Base-by-base conservation (phyloP, 192 early-diverging fungal species). In the Coemansia sp. region DNA sequence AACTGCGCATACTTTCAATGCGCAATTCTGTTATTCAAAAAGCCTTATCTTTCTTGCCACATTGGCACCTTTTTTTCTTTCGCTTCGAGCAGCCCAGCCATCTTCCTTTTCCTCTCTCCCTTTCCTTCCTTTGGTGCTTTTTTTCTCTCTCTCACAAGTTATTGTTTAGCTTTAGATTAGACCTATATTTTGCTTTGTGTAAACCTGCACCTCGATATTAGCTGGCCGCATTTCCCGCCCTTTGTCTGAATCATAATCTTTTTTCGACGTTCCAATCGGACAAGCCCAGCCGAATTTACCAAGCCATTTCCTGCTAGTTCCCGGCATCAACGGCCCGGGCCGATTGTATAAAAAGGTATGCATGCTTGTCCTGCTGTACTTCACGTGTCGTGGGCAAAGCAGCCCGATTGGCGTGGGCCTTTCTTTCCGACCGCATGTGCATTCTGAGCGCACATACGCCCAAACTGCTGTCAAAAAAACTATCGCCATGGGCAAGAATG, bases 241-340 rank as follows among this genome's bases (percentile, higher is more conserved):
- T 14, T 20, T 39, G 38, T 39, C 19, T 39, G n/a, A 17, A 17
- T n/a, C n/a, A n/a, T n/a, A n/a, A n/a, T n/a, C n/a, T n/a, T n/a
- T n/a, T n/a, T n/a, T n/a, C n/a, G n/a, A n/a, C n/a, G n/a, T n/a
- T n/a, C n/a, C n/a, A n/a, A n/a, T n/a, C n/a, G n/a, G n/a, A n/a
- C n/a, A n/a, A n/a, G n/a, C n/a, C n/a, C n/a, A n/a, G n/a, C n/a
- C n/a, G n/a, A n/a, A n/a, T n/a, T n/a, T 10, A 29, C 45, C 29
- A 47, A 47, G 45, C 45, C 45, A 47, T 47, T 39, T 39, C 14
- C n/a, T n/a, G n/a, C n/a, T n/a, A n/a, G n/a, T n/a, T n/a, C n/a
- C n/a, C n/a, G n/a, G n/a, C n/a, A n/a, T n/a, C n/a, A n/a, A n/a
- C n/a, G n/a, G n/a, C n/a, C n/a, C 38, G 19, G n/a, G 38, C 38